These are phyloP conservation scores for Hanseniaspora thailandica DNA, from an alignment of 805 yeast species.

Conservation along the genomic window DNA sequence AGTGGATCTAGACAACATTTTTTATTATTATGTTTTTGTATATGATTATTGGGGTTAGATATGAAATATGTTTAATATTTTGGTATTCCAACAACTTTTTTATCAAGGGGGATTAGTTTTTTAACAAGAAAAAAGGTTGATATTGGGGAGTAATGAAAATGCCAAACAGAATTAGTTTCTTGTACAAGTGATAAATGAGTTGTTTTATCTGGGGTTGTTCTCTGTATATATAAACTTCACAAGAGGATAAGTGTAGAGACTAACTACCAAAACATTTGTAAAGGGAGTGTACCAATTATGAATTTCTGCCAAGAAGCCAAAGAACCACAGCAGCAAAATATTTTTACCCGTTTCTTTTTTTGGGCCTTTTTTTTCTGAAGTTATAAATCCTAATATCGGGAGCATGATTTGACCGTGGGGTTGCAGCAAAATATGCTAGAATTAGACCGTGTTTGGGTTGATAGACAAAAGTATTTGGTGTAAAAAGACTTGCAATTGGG, in stretches of 20 bases:
- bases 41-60: not conserved
- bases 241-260: too few species aligned
- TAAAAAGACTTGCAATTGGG: too few species aligned
- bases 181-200: not conserved
- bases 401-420: not conserved
- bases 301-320: not conserved
- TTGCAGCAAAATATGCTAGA: too few species aligned
- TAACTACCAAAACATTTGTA: too few species aligned
- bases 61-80: not conserved
- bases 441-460: too few species aligned
- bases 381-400: conserved; percentile 7
- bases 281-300: not conserved
- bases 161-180: not conserved
- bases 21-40: not conserved
- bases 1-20: conserved; percentile 12
- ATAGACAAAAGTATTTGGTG: too few species aligned
- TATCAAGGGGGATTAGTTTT: too few species aligned
- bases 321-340: not conserved
- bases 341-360: not conserved
- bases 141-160: not conserved
- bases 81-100: not conserved
- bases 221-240: too few species aligned
- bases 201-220: not conserved
- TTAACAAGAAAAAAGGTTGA: too few species aligned
- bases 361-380: not conserved